phyloP scores from a whole-genome alignment of 768 basidiomycete genomes.

The Serendipita indica region DNA sequence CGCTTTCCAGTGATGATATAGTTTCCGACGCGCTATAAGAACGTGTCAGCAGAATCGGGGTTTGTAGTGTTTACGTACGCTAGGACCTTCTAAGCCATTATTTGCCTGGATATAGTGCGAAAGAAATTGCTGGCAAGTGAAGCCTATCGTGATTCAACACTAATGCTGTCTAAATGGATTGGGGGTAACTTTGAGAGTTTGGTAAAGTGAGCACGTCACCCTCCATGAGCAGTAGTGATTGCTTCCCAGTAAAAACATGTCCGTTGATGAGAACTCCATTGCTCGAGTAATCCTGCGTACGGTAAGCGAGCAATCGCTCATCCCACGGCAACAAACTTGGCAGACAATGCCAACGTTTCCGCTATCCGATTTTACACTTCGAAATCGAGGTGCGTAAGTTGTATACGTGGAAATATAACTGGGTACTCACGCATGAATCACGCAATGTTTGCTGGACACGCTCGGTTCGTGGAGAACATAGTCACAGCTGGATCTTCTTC shows the following conservation, averaged over 20 bases:
- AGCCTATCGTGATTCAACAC: too few relatives aligned
- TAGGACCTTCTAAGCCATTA: too few relatives aligned
- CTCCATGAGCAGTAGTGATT: slow-evolving; percentile 59
- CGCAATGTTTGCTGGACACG: slow-evolving; percentile 62
- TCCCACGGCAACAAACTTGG: slow-evolving; percentile 31
- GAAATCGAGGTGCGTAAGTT: slow-evolving; percentile 8
- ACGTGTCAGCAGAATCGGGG: slow-evolving; percentile 37
- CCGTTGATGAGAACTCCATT: slow-evolving; percentile 64
- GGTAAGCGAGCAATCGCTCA: background rate
- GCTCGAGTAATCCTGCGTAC: slow-evolving; percentile 50
- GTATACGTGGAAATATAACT: background rate
- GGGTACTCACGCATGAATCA: slow-evolving; percentile 54
- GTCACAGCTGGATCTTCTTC: slow-evolving; percentile 21
- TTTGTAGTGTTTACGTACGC: slow-evolving; percentile 37
- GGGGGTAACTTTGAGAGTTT: slow-evolving; percentile 46
- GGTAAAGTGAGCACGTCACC: slow-evolving; percentile 58
- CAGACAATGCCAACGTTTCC: slow-evolving; percentile 69
- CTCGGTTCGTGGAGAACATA: slow-evolving; percentile 49
- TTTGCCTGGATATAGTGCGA: too few relatives aligned
- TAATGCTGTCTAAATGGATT: too few relatives aligned
- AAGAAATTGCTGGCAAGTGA: too few relatives aligned
- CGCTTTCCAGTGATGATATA: slow-evolving; percentile 68
- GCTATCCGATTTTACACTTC: slow-evolving; percentile 50
- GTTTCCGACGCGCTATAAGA: slow-evolving; percentile 31
- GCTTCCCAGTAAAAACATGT: slow-evolving; percentile 43